Conservation (phyloP, 495 filamentous ascomycete genomes). For the Aspergillus cavernicola region DNA sequence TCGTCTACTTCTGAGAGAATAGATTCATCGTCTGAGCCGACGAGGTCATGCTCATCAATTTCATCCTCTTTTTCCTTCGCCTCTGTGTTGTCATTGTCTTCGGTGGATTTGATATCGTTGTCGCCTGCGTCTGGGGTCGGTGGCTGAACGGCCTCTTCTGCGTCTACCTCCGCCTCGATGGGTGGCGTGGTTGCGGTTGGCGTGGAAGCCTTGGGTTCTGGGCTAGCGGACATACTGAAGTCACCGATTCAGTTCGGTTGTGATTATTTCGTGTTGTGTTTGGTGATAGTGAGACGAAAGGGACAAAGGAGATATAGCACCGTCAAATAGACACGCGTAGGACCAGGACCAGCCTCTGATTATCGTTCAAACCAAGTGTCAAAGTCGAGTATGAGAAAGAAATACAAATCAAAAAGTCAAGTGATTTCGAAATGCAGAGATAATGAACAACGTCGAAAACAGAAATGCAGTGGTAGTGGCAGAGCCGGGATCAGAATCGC, state of each 20-base stretch:
- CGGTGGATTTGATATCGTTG: not conserved
- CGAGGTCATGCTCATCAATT: slow-evolving; percentile 19
- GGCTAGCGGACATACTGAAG: slow-evolving; percentile 39
- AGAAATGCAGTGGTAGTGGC: not conserved
- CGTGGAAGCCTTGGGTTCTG: slow-evolving; percentile 27
- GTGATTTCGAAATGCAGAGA: too few relatives aligned
- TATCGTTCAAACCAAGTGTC: not conserved
- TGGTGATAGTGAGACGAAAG: not conserved
- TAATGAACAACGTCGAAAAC: too few relatives aligned
- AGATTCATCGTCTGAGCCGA: slow-evolving; percentile 76
- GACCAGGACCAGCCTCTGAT: slow-evolving; percentile 3
- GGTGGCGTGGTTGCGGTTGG: slow-evolving; percentile 21
- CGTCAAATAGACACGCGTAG: not conserved
- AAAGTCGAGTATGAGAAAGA: not conserved
- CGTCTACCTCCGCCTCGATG: slow-evolving; percentile 22
- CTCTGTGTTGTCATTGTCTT: slow-evolving; percentile 8
- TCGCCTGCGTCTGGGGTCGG: slow-evolving; percentile 10
- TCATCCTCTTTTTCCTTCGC: slow-evolving; percentile 13
- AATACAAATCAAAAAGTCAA: not conserved
- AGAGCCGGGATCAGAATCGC: not conserved
- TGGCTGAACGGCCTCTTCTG: slow-evolving; percentile 15
- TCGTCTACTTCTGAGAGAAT: slow-evolving; percentile 94
- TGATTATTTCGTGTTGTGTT: not conserved
- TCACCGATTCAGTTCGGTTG: not conserved
- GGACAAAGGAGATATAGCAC: not conserved